These are phyloP conservation scores for Xylaria sp. DNA, from an alignment of 2,329 filamentous ascomycete species.

Conservation along the genomic window DNA sequence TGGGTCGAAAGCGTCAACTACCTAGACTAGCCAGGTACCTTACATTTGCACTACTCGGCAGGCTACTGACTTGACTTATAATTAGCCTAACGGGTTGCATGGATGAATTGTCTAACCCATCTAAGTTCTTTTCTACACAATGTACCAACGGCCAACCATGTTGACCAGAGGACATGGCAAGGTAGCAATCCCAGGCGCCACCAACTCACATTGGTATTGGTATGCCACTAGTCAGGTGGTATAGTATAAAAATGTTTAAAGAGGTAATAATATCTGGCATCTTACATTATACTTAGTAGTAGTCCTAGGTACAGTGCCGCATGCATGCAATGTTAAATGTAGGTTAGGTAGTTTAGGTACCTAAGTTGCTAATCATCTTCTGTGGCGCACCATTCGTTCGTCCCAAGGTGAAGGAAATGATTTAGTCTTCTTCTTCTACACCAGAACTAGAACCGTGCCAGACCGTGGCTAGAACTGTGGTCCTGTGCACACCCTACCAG, in stretches of 20 bases:
- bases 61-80: conserved; percentile 5
- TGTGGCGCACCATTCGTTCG: not conserved
- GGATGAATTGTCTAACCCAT: not conserved
- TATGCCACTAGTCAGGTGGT: not conserved
- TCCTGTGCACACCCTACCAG: conserved; percentile 30
- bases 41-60: not conserved
- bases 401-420: not conserved
- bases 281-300: no score
- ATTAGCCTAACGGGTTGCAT: conserved; percentile 15
- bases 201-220: not conserved
- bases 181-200: conserved; percentile 3
- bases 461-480: conserved; percentile 19
- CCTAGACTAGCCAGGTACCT: not conserved
- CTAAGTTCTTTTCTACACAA: not conserved
- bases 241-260: not conserved
- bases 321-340: not conserved
- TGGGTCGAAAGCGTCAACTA: not conserved
- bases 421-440: not conserved
- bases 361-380: conserved; percentile 7
- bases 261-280: not conserved
- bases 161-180: not conserved
- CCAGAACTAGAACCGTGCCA: no score
- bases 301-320: not conserved
- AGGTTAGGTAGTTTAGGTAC: not conserved
- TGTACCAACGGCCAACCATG: not conserved